Percentiles rank a stretch among this genome's conserved stretches.
Conservation (phyloP, 2,329 filamentous ascomycete genomes). For the Trichoderma sp. region DNA sequence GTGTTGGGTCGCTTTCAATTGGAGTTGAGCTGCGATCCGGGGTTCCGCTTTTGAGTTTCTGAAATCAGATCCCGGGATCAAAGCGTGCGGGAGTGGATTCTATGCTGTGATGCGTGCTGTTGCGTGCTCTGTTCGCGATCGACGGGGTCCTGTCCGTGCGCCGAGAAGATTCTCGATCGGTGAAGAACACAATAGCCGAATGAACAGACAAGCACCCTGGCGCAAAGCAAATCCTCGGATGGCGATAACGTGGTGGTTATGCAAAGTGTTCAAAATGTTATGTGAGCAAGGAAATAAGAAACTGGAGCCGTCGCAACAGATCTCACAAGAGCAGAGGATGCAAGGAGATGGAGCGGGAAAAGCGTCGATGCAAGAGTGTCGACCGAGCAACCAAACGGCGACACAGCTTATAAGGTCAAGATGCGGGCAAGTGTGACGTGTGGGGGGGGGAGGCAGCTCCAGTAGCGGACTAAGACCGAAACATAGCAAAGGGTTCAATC, state of each 20-base stretch:
- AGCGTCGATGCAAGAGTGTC: conserved; percentile 16
- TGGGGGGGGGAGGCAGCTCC: not conserved
- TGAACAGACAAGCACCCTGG: not conserved
- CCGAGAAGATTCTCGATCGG: conserved; percentile 4
- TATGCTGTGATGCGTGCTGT: not conserved
- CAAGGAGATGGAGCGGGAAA: conserved; percentile 3
- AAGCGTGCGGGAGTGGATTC: not conserved
- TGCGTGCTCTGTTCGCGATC: not conserved
- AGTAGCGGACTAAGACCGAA: not conserved
- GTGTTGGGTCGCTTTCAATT: not conserved
- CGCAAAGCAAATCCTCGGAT: not conserved
- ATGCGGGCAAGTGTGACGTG: conserved; percentile 8
- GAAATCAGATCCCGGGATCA: not conserved
- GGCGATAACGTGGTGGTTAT: not conserved
- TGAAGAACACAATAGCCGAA: not conserved
- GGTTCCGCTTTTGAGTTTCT: not conserved
- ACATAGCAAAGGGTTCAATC: not conserved
- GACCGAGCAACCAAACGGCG: conserved; percentile 23
- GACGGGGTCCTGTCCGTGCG: conserved; percentile 8
- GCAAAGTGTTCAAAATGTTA: not conserved
- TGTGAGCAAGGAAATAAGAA: not conserved
- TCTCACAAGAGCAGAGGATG: too few relatives aligned
- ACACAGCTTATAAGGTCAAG: conserved; percentile 17
- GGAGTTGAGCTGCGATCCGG: not conserved
- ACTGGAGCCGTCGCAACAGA: not conserved